Percentiles rank a stretch among this genome's conserved stretches.
These are phyloP conservation scores for Lasiosphaeris hirsuta DNA, from an alignment of 495 filamentous ascomycete genomes.

Conservation along the genomic window DNA sequence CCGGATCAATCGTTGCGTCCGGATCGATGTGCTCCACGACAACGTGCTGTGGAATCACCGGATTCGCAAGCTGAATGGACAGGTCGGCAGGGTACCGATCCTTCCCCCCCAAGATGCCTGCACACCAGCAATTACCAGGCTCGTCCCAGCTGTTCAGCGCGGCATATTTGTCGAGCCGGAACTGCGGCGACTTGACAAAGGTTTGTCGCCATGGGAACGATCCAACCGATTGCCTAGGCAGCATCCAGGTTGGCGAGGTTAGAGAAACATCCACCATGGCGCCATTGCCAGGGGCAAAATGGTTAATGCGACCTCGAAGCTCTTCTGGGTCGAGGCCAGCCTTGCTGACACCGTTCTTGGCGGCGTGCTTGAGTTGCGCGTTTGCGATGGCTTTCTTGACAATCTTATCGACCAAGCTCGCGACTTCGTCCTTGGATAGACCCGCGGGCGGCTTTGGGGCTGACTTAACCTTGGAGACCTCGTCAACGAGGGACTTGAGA, in stretches of 20 bases:
- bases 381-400: constrained; percentile 35
- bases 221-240: constrained; percentile 8
- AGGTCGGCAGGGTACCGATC: constrained; percentile 38
- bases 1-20: constrained; percentile 49
- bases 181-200: constrained; percentile 24
- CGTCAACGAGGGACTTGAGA: constrained; percentile 14
- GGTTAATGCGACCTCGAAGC: constrained; percentile 39
- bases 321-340: constrained; percentile 21
- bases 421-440: constrained; percentile 33
- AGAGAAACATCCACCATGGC: constrained; percentile 28
- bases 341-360: constrained; percentile 22
- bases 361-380: constrained; percentile 34
- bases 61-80: constrained; percentile 41
- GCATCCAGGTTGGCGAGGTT: constrained; percentile 28
- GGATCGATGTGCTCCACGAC: constrained; percentile 62
- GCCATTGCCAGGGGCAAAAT: constrained; percentile 36
- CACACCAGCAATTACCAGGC: constrained; percentile 67
- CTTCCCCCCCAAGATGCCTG: constrained; percentile 30
- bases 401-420: constrained; percentile 30
- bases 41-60: constrained; percentile 53
- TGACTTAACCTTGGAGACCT: constrained; percentile 9
- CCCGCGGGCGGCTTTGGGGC: constrained; percentile 4
- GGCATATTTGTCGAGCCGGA: constrained; percentile 21
- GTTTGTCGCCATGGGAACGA: constrained; percentile 14
- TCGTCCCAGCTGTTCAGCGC: constrained; percentile 59